phyloP scores from a whole-genome alignment of 352 stramenopile genomes.

The Phytophthora quininea region DNA sequence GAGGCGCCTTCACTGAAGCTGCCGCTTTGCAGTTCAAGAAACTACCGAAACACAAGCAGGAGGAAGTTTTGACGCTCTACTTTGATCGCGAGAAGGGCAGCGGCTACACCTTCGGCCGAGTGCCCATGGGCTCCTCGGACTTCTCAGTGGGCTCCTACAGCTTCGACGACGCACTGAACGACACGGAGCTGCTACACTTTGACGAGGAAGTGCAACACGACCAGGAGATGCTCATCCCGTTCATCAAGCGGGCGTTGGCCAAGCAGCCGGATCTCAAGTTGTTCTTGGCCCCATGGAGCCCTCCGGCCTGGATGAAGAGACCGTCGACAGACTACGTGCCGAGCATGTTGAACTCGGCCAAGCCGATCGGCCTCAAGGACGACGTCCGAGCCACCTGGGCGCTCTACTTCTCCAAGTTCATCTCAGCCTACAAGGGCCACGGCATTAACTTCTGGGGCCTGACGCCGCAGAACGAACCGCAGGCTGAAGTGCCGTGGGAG shows the following conservation, averaged over 20 bases:
- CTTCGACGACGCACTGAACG: slow-evolving; percentile 81
- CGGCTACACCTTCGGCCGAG: slow-evolving; percentile 88
- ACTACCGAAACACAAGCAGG: slow-evolving; percentile 75
- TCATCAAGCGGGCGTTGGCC: slow-evolving; percentile 74
- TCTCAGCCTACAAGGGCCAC: slow-evolving; percentile 89
- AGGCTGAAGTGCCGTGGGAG: slow-evolving; percentile 76
- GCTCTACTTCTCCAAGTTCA: slow-evolving; percentile 93
- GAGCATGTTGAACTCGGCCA: slow-evolving; percentile 67
- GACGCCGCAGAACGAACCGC: slow-evolving; percentile 91
- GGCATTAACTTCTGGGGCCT: slow-evolving; percentile 88
- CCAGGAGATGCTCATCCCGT: slow-evolving; percentile 80
- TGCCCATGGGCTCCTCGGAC: slow-evolving; percentile 92
- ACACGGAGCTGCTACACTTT: slow-evolving; percentile 81
- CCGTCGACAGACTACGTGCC: slow-evolving; percentile 46
- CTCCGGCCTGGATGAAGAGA: slow-evolving; percentile 90
- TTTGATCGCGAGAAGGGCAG: slow-evolving; percentile 84
- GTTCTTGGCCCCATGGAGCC: slow-evolving; percentile 89
- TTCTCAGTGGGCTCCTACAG: slow-evolving; percentile 89
- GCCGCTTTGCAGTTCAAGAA: slow-evolving; percentile 89
- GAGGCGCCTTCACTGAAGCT: slow-evolving; percentile 93
- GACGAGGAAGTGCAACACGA: slow-evolving; percentile 79
- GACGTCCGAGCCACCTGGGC: slow-evolving; percentile 78
- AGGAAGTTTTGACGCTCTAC: slow-evolving; percentile 88
- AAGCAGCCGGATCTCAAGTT: slow-evolving; percentile 79
- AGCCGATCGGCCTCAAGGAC: slow-evolving; percentile 57